Evolutionary conservation across 768 basidiomycete species (phyloP).

Genomic region (Trametes meyenii): DNA sequence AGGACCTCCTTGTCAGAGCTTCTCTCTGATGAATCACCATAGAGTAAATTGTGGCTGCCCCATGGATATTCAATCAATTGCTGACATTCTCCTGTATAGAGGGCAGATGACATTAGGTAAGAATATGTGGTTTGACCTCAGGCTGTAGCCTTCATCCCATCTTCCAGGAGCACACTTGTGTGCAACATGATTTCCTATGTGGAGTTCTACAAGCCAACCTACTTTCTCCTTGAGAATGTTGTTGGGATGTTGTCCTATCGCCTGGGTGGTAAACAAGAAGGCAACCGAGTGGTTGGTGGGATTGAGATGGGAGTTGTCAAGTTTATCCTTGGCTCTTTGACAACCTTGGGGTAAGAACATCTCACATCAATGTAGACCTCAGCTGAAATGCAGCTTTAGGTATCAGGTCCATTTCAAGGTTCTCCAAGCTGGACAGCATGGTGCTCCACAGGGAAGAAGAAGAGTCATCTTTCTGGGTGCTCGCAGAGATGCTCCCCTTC

Average conservation of each 20-base stretch:
- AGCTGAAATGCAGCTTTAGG: constrained; percentile 34
- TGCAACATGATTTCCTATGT: constrained; percentile 73
- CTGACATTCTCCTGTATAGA: constrained; percentile 37
- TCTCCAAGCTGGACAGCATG: constrained; percentile 72
- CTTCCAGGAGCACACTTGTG: constrained; percentile 58
- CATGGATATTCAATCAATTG: neutral
- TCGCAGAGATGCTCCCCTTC: constrained; percentile 55
- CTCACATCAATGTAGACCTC: neutral
- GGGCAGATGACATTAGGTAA: constrained; percentile 62
- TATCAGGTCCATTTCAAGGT: constrained; percentile 72
- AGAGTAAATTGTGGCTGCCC: constrained; percentile 44
- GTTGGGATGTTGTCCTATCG: constrained; percentile 56
- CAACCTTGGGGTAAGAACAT: constrained; percentile 59
- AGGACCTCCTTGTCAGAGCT: constrained; percentile 82
- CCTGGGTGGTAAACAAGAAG: constrained; percentile 43
- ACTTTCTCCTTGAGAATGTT: constrained; percentile 77
- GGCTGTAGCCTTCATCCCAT: neutral
- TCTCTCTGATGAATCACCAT: constrained; percentile 63
- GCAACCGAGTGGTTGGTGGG: constrained; percentile 35
- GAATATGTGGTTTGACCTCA: neutral
- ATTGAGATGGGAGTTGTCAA: constrained; percentile 66
- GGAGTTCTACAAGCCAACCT: constrained; percentile 63
- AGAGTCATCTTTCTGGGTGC: constrained; percentile 74
- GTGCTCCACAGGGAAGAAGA: constrained; percentile 67
- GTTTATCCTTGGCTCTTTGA: constrained; percentile 60